A percentile compares a stretch with the other conserved stretches of the same genome.
Evolutionary conservation across 1,284 basidiomycete genomes (phyloP).

Genomic region (Amylostereum chailletii): DNA sequence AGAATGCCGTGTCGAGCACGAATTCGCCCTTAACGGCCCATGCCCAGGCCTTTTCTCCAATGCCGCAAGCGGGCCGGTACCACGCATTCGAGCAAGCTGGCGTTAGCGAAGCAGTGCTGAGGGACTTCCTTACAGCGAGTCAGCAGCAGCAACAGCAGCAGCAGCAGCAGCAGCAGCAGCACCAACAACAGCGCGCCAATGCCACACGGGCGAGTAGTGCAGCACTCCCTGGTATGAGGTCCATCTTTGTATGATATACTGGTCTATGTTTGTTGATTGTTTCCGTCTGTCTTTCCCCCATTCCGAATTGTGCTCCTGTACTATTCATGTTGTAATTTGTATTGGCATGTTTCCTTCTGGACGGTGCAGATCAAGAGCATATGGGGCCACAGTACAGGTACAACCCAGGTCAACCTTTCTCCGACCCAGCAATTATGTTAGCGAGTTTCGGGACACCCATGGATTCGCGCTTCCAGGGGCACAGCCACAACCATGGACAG

Average conservation of each 20-base stretch:
- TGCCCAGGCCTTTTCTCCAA: constrained; percentile 26
- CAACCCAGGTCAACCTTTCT: constrained; percentile 40
- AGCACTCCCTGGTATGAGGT: constrained; percentile 38
- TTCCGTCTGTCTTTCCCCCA: constrained; percentile 12
- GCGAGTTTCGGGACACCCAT: constrained; percentile 46
- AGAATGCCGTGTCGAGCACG: constrained; percentile 31
- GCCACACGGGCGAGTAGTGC: constrained; percentile 18
- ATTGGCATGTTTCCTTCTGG: constrained; percentile 12
- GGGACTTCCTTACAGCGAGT: constrained; percentile 65
- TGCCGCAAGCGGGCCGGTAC: constrained; percentile 35
- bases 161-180: no score
- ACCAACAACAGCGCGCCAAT: constrained; percentile 22
- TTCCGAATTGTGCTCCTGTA: constrained; percentile 16
- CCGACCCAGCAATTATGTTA: constrained; percentile 78
- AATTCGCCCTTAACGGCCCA: constrained; percentile 42
- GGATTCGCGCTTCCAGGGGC: constrained; percentile 9
- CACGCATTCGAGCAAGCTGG: constrained; percentile 44
- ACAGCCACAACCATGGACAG: constrained; percentile 21
- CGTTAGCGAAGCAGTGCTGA: constrained; percentile 63
- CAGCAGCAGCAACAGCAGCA: constrained; percentile 28
- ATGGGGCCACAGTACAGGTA: constrained; percentile 24
- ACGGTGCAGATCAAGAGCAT: constrained; percentile 24
- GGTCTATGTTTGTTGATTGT: constrained; percentile 24
- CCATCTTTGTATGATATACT: constrained; percentile 32
- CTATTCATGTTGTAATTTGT: constrained; percentile 15